A percentile compares a stretch with the other conserved stretches of the same genome.
Conservation (phyloP, 202 grass and related monocot species). For the Zoysia matrella region DNA sequence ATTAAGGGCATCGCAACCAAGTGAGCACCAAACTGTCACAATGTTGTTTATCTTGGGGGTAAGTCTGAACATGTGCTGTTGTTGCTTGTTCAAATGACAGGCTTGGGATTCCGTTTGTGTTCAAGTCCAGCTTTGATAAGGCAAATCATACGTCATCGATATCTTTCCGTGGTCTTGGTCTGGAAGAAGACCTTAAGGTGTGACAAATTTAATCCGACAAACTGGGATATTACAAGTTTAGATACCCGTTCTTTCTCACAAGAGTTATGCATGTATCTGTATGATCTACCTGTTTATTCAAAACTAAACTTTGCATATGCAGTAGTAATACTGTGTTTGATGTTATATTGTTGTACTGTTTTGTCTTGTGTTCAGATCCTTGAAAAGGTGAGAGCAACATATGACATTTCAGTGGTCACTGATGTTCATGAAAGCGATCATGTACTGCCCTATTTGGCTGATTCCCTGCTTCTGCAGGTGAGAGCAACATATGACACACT, state of each 20-base stretch:
- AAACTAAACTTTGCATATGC: background rate
- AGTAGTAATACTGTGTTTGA: background rate
- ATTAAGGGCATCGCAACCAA: conserved; percentile 72
- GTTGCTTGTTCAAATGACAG: conserved; percentile 29
- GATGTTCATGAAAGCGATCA: conserved; percentile 95
- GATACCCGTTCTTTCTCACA: background rate
- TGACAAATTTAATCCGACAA: background rate
- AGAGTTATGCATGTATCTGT: background rate
- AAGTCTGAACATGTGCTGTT: background rate
- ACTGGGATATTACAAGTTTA: background rate
- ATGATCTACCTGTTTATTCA: background rate
- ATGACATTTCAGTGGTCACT: conserved; percentile 86
- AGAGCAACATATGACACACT: no score
- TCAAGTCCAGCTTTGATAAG: conserved; percentile 98
- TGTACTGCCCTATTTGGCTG: conserved; percentile 43
- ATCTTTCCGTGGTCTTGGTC: conserved; percentile 86
- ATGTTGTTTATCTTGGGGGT: background rate
- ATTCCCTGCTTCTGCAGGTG: background rate
- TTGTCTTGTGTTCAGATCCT: conserved; percentile 65
- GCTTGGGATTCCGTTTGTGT: conserved; percentile 80
- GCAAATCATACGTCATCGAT: conserved; percentile 91
- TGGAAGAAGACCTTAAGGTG: conserved; percentile 95
- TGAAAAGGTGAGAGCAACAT: conserved; percentile 86
- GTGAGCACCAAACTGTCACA: conserved; percentile 45
- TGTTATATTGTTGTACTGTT: conserved; percentile 2